Evolutionary conservation across 2,329 filamentous ascomycete species (phyloP), one percentile per base, ranked within the genome.

Genomic region (Fusarium udum): DNA sequence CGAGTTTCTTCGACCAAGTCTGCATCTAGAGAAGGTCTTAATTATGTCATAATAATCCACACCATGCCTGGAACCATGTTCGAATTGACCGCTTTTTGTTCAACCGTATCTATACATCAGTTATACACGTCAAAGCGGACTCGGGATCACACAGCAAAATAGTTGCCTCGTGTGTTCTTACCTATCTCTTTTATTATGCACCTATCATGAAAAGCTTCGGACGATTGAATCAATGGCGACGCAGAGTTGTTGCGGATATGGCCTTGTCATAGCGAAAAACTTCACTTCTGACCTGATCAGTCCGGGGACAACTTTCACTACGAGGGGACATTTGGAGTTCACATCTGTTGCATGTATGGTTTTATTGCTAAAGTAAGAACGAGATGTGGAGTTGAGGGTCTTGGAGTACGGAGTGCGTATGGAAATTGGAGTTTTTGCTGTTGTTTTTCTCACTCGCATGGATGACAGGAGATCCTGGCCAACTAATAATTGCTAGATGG

Each of bases 21-120:
- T 78, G 64, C 75, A 74, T 75, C 64, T 74, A 70, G 76, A 72
- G 71, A 78, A 65, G 76, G 71, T 63, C 73, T 75, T 61, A 37
- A 37, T 58, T 63, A 53, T 72, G 40, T 46, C 71, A 60, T 58
- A 31, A 66, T 69, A 53, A 66, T 72, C 62, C 39, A 53, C 63
- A 69, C 43, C 53, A 61, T 61, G 53, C 61, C 63, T 53, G 56
- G 43, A 46, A 42, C 42, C 39, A 32, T 60, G 34, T 37, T 56
- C 39, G 64, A 70, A 70, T 62, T 45, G 42, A 36, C 45, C 55
- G 26, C 32, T 9, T 48, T 52, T 48, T 61, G 43, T 49, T 42
- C 51, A 58, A 64, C 34, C 31, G 49, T 55, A 53, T 58, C 20
- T 24, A 59, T 60, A n/a, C 37, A 52, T 37, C 43, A 36, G 34